Conservation (phyloP, 805 yeast genomes). For the Teunomyces kruisii region DNA sequence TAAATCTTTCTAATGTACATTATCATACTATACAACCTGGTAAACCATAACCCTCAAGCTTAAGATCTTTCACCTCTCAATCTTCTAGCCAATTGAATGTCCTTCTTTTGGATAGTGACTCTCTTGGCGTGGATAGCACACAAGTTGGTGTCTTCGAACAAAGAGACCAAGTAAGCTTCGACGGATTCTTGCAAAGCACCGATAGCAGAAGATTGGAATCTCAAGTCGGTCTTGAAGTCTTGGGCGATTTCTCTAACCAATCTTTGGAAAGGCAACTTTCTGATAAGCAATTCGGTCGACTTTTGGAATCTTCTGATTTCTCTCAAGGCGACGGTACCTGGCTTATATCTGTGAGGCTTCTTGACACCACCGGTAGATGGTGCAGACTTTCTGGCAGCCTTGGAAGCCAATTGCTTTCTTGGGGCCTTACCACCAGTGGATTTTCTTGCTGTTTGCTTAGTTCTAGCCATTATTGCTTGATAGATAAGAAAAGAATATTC, state of each 20-base stretch:
- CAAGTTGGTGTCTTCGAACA: slow-evolving; percentile 49
- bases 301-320: slow-evolving; percentile 98
- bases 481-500: slow-evolving; percentile 1
- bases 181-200: slow-evolving; percentile 51
- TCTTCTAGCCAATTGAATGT: slow-evolving; percentile 50
- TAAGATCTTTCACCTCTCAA: slow-evolving; percentile 51
- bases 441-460: slow-evolving; percentile 92
- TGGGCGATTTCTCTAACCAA: slow-evolving; percentile 94
- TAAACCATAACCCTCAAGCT: slow-evolving; percentile 2
- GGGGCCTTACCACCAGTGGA: slow-evolving; percentile 96
- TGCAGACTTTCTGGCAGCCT: slow-evolving; percentile 91
- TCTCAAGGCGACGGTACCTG: slow-evolving; percentile 95
- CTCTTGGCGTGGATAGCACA: slow-evolving; percentile 52
- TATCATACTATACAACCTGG: slow-evolving; percentile 1
- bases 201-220: slow-evolving; percentile 90
- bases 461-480: slow-evolving; percentile 70
- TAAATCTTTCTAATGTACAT: slow-evolving; percentile 14
- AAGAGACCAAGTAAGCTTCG: slow-evolving; percentile 47
- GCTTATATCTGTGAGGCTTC: slow-evolving; percentile 95
- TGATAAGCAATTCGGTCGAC: slow-evolving; percentile 90
- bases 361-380: slow-evolving; percentile 92
- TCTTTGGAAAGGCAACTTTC: slow-evolving; percentile 97
- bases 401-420: slow-evolving; percentile 89
- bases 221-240: slow-evolving; percentile 88
- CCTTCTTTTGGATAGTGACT: slow-evolving; percentile 50